A percentile compares a stretch with the other conserved stretches of the same genome.
phyloP scores from a whole-genome alignment of 2,329 filamentous ascomycete species.

The Aspergillus thermomutatus region DNA sequence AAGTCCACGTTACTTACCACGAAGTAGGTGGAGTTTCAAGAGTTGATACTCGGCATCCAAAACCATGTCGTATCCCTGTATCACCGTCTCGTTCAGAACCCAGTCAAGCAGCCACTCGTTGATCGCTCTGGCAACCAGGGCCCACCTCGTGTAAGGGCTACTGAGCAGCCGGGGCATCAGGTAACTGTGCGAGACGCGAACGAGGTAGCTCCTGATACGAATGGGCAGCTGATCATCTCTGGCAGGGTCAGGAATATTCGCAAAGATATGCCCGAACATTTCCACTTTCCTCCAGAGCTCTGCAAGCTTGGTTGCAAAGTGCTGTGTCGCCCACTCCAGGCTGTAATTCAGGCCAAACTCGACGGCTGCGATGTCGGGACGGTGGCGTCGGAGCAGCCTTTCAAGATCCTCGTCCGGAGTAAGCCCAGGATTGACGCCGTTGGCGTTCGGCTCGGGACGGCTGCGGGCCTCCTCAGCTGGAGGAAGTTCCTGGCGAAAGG shows the following conservation, averaged over 20 bases:
- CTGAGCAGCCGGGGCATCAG: conserved; percentile 20
- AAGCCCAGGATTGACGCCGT: not conserved
- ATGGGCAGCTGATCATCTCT: conserved; percentile 14
- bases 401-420: not conserved
- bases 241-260: conserved; percentile 12
- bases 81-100: conserved; percentile 20
- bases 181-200: conserved; percentile 10
- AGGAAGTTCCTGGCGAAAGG: not conserved
- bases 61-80: conserved; percentile 22
- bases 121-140: conserved; percentile 27
- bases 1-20: conserved; percentile 14
- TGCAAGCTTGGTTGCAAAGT: not conserved
- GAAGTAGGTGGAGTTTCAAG: conserved; percentile 14
- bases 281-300: conserved; percentile 15
- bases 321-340: not conserved
- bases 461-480: not conserved
- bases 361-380: not conserved
- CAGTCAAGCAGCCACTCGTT: conserved; percentile 23
- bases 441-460: not conserved
- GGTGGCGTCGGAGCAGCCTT: not conserved
- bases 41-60: conserved; percentile 21
- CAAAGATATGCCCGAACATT: conserved; percentile 15
- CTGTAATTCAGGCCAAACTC: not conserved
- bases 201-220: conserved; percentile 19
- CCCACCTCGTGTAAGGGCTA: conserved; percentile 17